A percentile compares a stretch with the other conserved stretches of the same genome.
These are phyloP conservation scores for Mycena sanguinolenta DNA, from an alignment of 768 basidiomycete genomes.

Conservation along the genomic window DNA sequence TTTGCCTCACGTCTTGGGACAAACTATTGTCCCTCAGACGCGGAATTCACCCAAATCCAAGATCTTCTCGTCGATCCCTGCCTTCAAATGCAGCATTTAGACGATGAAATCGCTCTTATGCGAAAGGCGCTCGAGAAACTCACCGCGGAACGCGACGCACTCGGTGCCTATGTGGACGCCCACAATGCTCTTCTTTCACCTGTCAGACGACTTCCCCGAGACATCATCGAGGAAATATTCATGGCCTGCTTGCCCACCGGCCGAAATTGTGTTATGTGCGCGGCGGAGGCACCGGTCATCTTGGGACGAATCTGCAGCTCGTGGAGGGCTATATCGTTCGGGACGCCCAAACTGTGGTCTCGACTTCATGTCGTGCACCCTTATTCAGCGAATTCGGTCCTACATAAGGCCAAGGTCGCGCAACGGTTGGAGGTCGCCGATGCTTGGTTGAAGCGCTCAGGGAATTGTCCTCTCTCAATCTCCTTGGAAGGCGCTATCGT, in stretches of 20 bases:
- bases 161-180: not conserved
- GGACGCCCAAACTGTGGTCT: slow-evolving; percentile 46
- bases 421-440: slow-evolving; percentile 12
- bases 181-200: slow-evolving; percentile 8
- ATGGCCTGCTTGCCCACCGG: slow-evolving; percentile 25
- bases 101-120: slow-evolving; percentile 2
- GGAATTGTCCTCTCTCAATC: not conserved
- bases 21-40: slow-evolving; percentile 22
- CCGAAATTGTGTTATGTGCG: no score
- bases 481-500: no score
- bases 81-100: no score
- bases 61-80: no score
- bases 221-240: slow-evolving; percentile 20
- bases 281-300: no score
- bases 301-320: not conserved
- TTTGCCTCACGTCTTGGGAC: slow-evolving; percentile 17
- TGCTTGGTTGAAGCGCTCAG: slow-evolving; percentile 13
- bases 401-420: not conserved
- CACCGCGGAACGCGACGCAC: not conserved
- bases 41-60: not conserved
- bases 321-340: slow-evolving; percentile 42
- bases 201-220: slow-evolving; percentile 8
- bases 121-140: slow-evolving; percentile 2
- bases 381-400: not conserved
- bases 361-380: slow-evolving; percentile 29